phyloP scores from a whole-genome alignment of 345 rosid genomes.

The Leavenworthia alabamica region DNA sequence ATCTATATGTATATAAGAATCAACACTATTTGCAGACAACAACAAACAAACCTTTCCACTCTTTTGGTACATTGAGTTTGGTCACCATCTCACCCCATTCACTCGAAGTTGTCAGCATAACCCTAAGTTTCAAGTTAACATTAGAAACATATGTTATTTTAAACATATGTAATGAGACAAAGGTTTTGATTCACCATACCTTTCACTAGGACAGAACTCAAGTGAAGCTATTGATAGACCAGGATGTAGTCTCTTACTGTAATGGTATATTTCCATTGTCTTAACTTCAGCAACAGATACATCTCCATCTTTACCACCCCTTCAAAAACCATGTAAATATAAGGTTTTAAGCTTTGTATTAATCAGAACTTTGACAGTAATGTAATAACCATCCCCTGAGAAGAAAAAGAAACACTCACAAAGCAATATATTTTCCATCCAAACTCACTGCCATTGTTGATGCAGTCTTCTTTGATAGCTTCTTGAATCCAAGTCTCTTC shows the following conservation, averaged over 20 bases:
- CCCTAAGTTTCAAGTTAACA: constrained; percentile 41
- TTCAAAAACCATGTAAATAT: constrained; percentile 8
- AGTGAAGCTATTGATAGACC: constrained; percentile 62
- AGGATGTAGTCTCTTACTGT: constrained; percentile 84
- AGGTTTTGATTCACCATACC: constrained; percentile 37
- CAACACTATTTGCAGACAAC: background rate
- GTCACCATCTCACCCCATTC: constrained; percentile 87
- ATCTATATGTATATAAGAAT: background rate
- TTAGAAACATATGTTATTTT: no score
- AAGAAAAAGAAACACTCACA: constrained; percentile 47
- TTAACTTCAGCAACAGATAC: constrained; percentile 73
- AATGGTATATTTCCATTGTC: constrained; percentile 84
- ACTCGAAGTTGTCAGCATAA: constrained; percentile 67
- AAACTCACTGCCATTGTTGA: constrained; percentile 75
- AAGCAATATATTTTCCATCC: constrained; percentile 91
- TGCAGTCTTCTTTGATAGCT: constrained; percentile 76
- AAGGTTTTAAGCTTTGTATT: background rate
- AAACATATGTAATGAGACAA: background rate
- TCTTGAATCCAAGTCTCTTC: constrained; percentile 85
- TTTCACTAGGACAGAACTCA: constrained; percentile 78
- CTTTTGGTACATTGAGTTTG: constrained; percentile 78
- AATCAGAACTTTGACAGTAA: background rate
- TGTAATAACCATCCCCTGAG: background rate
- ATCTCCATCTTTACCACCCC: constrained; percentile 95
- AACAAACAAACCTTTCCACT: constrained; percentile 75